Evolutionary conservation across 768 basidiomycete genomes (phyloP).

Genomic region (Amanita rimosa): DNA sequence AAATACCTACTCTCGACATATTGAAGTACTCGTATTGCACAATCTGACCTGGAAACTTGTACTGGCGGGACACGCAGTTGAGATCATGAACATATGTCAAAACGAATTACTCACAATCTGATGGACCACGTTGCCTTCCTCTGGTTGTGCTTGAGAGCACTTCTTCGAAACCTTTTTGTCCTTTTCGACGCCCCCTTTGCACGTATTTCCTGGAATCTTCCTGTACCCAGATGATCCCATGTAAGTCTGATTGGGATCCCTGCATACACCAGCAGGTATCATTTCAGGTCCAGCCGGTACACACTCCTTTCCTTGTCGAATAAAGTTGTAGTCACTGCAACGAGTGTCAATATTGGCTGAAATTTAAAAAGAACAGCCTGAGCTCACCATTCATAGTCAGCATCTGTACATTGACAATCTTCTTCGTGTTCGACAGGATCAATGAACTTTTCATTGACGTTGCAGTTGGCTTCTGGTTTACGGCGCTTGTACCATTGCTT

Average conservation of each 20-base stretch:
- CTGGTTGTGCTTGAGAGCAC: conserved; percentile 75
- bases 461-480: conserved; percentile 77
- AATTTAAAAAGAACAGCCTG: background rate
- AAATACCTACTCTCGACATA: conserved; percentile 46
- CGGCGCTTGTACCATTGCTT: conserved; percentile 93
- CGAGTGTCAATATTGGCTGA: conserved; percentile 3
- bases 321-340: conserved; percentile 79
- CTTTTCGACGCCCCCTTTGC: conserved; percentile 58
- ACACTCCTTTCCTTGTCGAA: conserved; percentile 65
- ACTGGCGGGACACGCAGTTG: conserved; percentile 27
- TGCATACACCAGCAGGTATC: conserved; percentile 68
- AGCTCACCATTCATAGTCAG: conserved; percentile 86
- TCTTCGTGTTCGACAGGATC: conserved; percentile 84
- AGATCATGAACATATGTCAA: background rate
- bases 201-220: conserved; percentile 88
- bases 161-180: conserved; percentile 62
- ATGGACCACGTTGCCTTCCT: conserved; percentile 68
- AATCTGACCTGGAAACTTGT: conserved; percentile 53
- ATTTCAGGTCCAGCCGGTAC: conserved; percentile 82
- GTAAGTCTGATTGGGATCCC: conserved; percentile 47
- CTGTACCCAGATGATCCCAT: conserved; percentile 87
- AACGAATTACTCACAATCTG: conserved; percentile 41
- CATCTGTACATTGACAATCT: conserved; percentile 70
- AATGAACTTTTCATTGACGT: conserved; percentile 79
- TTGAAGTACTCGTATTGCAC: conserved; percentile 80